Base-by-base conservation (phyloP, 257 asterid species). In the Solanum chiquidenum region DNA sequence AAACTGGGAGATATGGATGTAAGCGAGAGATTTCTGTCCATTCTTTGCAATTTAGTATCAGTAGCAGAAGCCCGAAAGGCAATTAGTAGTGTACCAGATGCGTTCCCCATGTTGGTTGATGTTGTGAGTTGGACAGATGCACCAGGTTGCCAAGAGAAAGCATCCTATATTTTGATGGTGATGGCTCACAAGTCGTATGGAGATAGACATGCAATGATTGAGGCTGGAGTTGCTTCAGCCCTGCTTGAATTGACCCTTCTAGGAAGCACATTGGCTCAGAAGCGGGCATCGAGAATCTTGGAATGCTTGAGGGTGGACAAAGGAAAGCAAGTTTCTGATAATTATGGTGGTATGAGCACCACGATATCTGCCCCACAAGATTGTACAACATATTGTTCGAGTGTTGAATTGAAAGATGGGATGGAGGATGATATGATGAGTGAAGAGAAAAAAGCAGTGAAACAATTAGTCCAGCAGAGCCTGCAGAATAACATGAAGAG, bases 61-160 rank as follows among this genome's bases (percentile, higher is more conserved):
- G 90, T 92, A 4, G 89, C 94, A 2, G 95, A 95, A 88, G 99
- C 98, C 20, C 91, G 98, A 68, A 91, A 91, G 91, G 91, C 94
- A n/a, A 92, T 96, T 25, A 89, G 98, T 83, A 11, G 42, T 2
- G 91, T 91, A 3, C 84, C 91, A 0, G 98, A 96, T 85, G 94
- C 93, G 1, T 92, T 96, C 87, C 92, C 96, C 0, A 75, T 90
- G 21, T 90, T 96, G 20, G 88, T 96, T 20, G 98, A 96, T 62
- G 93, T 93, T 21, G 85, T 96, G 89, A 91, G 91, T 84, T 96
- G 99, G 99, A 90, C 92, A 0, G 99, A 96, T 83, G 92, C 98
- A 3, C 96, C 95, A 1, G 96, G 90, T 5, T 96, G 98, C 95
- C 99, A 96, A 83, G 99, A 96, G 91, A 96, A 94, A 86, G 95